Base-by-base conservation (phyloP, 345 rosid genomes). In the Rubroshorea leprosula region DNA sequence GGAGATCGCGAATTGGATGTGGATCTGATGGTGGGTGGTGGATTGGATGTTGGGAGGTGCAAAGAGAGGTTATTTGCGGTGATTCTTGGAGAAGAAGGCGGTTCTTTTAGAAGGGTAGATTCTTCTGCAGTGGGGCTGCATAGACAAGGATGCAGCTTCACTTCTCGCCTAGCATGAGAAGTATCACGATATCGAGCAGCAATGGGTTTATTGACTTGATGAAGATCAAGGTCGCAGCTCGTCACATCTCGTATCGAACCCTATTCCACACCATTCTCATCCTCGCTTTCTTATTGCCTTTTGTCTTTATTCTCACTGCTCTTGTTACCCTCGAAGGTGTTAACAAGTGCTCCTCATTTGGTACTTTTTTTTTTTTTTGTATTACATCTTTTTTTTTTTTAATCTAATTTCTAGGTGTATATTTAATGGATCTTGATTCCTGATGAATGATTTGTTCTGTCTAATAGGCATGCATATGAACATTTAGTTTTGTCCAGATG, bases 121-220 rank as follows among this genome's bases (percentile, higher is more conserved):
- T 45, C 58, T 57, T 64, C 68, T 58, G 51, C 22, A 13, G 80
- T 65, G 89, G 68, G 80, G 90, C 92, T 80, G 95, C 92, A 62
- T 78, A 67, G 76, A 69, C 65, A 83, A 90, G 81, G 79, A 94
- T 94, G 99, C 99, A 84, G 97, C 99, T 94, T 86, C 96, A 85
- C 90, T 74, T 94, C 84, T 94, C 99, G 79, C 97, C 95, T 76
- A 90, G 99, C 86, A 94, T 94, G 99, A 94, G 97, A 87, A 94
- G 99, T 72, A 86, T 94, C 78, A 94, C 99, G 59, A 94, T 94
- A 77, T 90, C 92, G 67, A 87, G 93, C 80, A 90, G 80, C 85
- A 83, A 86, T 84, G 99, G 93, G 75, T 86, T 90, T 87, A 87
- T 83, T 90, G 97, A 94, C 85, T 90, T 86, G 77, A 94, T 90